These are phyloP conservation scores for Salix suchowensis DNA, from an alignment of 345 rosid species.

Conservation along the genomic window DNA sequence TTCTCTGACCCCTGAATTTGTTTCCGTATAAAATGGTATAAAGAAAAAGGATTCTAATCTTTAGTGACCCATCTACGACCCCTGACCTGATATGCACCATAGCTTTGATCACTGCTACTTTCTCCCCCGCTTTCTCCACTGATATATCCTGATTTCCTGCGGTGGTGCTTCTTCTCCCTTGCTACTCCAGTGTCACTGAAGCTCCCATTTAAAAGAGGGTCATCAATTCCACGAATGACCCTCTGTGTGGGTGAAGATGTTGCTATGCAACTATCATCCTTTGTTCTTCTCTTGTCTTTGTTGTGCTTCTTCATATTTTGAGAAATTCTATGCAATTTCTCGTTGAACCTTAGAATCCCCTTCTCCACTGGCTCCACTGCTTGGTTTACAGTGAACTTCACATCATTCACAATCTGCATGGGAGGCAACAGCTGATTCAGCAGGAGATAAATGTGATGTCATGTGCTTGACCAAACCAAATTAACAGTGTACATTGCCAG, in stretches of 20 bases:
- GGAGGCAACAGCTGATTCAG: conserved; percentile 17
- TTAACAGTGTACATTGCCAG: neutral
- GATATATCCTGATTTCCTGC: conserved; percentile 54
- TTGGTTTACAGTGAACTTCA: conserved; percentile 88
- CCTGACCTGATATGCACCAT: conserved; percentile 59
- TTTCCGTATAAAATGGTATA: neutral
- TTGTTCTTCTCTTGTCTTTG: conserved; percentile 71
- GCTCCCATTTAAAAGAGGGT: conserved; percentile 89
- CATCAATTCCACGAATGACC: conserved; percentile 89
- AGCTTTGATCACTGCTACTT: conserved; percentile 86
- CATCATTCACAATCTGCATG: conserved; percentile 85
- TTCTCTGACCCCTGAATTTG: neutral
- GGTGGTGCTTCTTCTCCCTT: conserved; percentile 63
- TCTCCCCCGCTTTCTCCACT: conserved; percentile 96
- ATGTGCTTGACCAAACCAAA: neutral
- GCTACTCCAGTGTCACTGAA: conserved; percentile 71
- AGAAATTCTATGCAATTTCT: conserved; percentile 81
- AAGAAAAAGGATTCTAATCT: conserved; percentile 35
- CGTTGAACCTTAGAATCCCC: conserved; percentile 83
- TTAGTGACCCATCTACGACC: conserved; percentile 84
- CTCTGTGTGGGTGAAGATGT: conserved; percentile 53
- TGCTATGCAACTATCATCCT: conserved; percentile 79
- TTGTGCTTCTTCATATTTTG: conserved; percentile 77
- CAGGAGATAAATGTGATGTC: neutral
- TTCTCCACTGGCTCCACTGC: conserved; percentile 97